Percentiles rank a stretch among this genome's conserved stretches.
These are phyloP conservation scores for Boletus tylopilopsis DNA, from an alignment of 768 basidiomycete genomes.

Conservation along the genomic window DNA sequence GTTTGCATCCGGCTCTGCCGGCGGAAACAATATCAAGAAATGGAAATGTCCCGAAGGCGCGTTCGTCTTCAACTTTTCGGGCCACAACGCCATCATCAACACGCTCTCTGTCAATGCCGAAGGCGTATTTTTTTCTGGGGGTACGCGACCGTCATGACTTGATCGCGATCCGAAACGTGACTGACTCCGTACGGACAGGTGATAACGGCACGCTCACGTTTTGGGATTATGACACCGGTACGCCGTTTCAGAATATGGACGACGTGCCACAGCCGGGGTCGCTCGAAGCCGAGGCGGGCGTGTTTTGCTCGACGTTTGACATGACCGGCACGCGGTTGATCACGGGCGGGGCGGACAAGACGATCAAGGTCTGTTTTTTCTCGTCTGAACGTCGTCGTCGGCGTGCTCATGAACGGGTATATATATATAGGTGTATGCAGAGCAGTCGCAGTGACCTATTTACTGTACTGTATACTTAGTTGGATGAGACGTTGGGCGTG, in stretches of 20 bases:
- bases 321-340: conserved; percentile 91
- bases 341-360: conserved; percentile 98
- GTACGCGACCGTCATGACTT: conserved; percentile 33
- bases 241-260: conserved; percentile 91
- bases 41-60: conserved; percentile 98
- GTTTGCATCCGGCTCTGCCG: conserved; percentile 92
- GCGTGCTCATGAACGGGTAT: neutral
- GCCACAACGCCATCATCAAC: conserved; percentile 98
- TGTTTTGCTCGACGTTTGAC: conserved; percentile 97
- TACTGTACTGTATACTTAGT: no score
- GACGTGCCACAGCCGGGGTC: conserved; percentile 98
- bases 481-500: no score
- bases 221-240: conserved; percentile 95
- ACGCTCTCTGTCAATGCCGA: conserved; percentile 91
- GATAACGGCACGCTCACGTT: conserved; percentile 90
- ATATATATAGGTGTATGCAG: conserved; percentile 63
- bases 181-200: conserved; percentile 38
- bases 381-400: neutral
- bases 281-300: conserved; percentile 93
- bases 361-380: conserved; percentile 73
- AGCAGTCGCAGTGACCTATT: conserved; percentile 49
- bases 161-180: no score
- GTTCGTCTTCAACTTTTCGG: conserved; percentile 95
- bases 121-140: conserved; percentile 96
- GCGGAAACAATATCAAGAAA: conserved; percentile 99